phyloP scores from a whole-genome alignment of 305 asterid genomes.

The Fraxinus dipetala region DNA sequence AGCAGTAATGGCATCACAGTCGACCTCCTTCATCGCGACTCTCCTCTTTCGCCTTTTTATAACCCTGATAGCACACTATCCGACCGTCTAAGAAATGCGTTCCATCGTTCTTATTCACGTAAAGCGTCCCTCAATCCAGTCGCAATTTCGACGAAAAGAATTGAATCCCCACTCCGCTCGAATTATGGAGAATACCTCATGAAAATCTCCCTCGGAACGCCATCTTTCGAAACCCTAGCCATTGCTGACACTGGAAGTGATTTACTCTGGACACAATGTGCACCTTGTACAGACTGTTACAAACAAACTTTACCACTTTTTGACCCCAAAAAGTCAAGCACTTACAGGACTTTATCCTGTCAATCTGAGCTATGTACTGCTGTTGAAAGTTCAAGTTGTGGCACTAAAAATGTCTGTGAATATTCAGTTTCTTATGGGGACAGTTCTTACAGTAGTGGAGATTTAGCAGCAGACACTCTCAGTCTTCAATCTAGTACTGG shows the following conservation, averaged over 20 bases:
- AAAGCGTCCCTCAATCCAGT: conserved; percentile 21
- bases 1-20: conserved; percentile 37
- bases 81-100: conserved; percentile 25
- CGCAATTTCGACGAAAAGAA: not conserved
- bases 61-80: conserved; percentile 29
- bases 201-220: conserved; percentile 54
- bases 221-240: conserved; percentile 42
- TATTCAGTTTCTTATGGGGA: conserved; percentile 37
- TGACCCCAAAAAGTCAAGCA: conserved; percentile 15
- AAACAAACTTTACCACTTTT: conserved; percentile 32
- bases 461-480: conserved; percentile 31
- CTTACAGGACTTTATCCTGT: conserved; percentile 24
- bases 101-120: conserved; percentile 48
- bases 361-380: conserved; percentile 11
- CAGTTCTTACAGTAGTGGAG: conserved; percentile 24
- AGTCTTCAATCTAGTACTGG: conserved; percentile 23
- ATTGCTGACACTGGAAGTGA: conserved; percentile 49
- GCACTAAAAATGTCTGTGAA: not conserved
- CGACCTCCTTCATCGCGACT: conserved; percentile 49
- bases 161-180: conserved; percentile 7
- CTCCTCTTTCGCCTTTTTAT: conserved; percentile 41
- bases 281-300: conserved; percentile 34
- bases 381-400: not conserved
- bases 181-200: conserved; percentile 51
- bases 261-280: conserved; percentile 41